Evolutionary conservation across 208 protist species (phyloP), one percentile per base, ranked within the genome.

Genomic region (Leishmania guyanensis): DNA sequence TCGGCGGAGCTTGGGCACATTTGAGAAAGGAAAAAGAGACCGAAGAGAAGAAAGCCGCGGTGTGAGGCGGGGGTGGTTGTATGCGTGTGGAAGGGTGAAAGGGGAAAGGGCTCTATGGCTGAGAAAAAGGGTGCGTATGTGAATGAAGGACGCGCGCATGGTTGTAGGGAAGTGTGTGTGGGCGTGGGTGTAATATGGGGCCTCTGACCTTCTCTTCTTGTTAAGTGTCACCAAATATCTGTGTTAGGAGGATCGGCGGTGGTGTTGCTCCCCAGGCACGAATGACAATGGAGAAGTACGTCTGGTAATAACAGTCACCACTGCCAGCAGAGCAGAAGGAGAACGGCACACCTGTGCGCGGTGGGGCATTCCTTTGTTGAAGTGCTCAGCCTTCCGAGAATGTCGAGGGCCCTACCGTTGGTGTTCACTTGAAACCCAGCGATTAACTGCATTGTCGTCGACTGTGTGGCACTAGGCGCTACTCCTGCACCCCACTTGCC

Each of bases 1-100:
- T 83, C 88, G 22, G 80, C 89, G 5, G 93, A 96, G 76, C 79
- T 87, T 5, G 60, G 77, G 26, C 51, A 83, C 17, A n/a, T 94
- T n/a, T 94, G 33, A 62, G 36, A 22, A 58, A 75, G 20, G 22
- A 36, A 66, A 50, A 76, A 5, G 29, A 43, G 20, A 39, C 60
- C 1, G n/a, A 3, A 0, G n/a, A n/a, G 1, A 8, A 46, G 71
- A 60, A 75, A 36, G 71, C 22, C n/a, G 43, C 33, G 46, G 36
- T 39, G 5, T 17, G 12, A 12, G 22, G 10, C 51, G 39, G 46
- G 29, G 20, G 43, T 48, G 69, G 46, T 5, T 73, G 0, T 72
- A 29, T 46, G 36, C 39, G 66, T 72, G 66, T 72, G 10, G 26
- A 29, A 20, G 33, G n/a, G 43, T 73, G 43, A 16, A 73, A 20